A percentile compares a stretch with the other conserved stretches of the same genome.
phyloP scores from a whole-genome alignment of 768 basidiomycete species.

The Boletus eberwhitei region DNA sequence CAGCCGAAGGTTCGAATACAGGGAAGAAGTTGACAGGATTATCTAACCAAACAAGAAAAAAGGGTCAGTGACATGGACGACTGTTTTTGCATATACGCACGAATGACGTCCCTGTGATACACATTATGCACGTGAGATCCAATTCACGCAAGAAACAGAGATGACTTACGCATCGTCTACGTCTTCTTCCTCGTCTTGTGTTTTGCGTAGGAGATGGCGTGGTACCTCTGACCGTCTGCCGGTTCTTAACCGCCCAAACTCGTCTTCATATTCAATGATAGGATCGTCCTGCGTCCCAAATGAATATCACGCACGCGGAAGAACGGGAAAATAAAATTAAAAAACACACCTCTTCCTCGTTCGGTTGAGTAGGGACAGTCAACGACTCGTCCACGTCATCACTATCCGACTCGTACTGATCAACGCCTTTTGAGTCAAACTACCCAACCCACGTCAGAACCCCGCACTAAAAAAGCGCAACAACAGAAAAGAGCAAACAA shows the following conservation, averaged over 20 bases:
- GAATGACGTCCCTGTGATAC: constrained; percentile 53
- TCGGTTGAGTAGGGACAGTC: constrained; percentile 48
- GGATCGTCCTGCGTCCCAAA: constrained; percentile 57
- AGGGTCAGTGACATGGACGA: background rate
- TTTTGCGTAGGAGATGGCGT: constrained; percentile 49
- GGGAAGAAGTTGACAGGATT: constrained; percentile 87
- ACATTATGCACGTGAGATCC: constrained; percentile 3
- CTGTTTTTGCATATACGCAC: constrained; percentile 32
- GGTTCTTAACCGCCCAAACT: constrained; percentile 76
- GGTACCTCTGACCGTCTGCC: constrained; percentile 75
- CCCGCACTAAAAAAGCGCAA: background rate
- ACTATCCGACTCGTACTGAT: constrained; percentile 62
- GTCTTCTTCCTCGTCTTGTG: constrained; percentile 39
- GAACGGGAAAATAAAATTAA: background rate
- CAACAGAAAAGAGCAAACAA: background rate
- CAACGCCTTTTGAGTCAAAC: constrained; percentile 63
- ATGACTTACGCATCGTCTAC: constrained; percentile 55
- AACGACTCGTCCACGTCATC: constrained; percentile 80
- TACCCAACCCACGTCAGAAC: constrained; percentile 22
- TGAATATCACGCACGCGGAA: background rate
- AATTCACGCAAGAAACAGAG: background rate
- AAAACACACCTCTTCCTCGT: constrained; percentile 37
- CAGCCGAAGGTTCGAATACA: constrained; percentile 79
- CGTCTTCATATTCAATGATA: constrained; percentile 81
- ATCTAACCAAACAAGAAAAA: constrained; percentile 39